Base-by-base conservation (phyloP, 1,139 yeast species). In the Yamadazyma buinensis region DNA sequence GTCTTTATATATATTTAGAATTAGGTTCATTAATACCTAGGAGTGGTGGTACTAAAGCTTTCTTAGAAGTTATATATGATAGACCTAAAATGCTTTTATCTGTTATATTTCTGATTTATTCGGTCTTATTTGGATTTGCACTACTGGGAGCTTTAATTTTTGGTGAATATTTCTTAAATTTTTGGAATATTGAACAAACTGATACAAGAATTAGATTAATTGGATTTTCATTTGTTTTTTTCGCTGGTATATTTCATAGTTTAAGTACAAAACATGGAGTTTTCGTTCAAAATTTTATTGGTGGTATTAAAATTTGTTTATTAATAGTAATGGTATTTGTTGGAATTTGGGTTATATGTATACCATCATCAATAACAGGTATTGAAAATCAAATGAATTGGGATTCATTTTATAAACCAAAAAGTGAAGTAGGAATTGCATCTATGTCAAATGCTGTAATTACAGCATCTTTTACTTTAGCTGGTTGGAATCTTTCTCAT, bases 1-100 rank as follows among this genome's bases (percentile, higher is more conserved):
- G 90, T 0, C 54, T 83, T 12, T 79, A 70, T 48, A 72, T 82
- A 21, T 83, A 73, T 51, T 55, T 83, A 33, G 92, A 83, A 48
- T 57, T 82, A 42, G 90, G 92, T 0, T 74, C 83, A 5, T 65
- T 80, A 45, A 67, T 82, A 8, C 88, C 90, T 0, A 61, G 84
- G 50, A 77, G 81, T 44, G 92, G 94, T 3, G 94, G 92, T 0
- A 72, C 80, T 23, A 83, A 83, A 48, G 80, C 77, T 14, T 83
- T 83, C 43, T 55, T 83, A 41, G 90, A 82, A 50, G 75, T 72
- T 42, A 75, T 82, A 15, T 83, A 78, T 49, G 67, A 72, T 35
- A 71, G 59, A 41, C 92, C 90, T 0, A 64, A 61, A 35, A 62
- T 77, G 62, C 56, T 82, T 53, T 71, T 77, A 33, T 73, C 82